Conservation (phyloP, 495 filamentous ascomycete genomes). For the Cladorrhinum samala region DNA sequence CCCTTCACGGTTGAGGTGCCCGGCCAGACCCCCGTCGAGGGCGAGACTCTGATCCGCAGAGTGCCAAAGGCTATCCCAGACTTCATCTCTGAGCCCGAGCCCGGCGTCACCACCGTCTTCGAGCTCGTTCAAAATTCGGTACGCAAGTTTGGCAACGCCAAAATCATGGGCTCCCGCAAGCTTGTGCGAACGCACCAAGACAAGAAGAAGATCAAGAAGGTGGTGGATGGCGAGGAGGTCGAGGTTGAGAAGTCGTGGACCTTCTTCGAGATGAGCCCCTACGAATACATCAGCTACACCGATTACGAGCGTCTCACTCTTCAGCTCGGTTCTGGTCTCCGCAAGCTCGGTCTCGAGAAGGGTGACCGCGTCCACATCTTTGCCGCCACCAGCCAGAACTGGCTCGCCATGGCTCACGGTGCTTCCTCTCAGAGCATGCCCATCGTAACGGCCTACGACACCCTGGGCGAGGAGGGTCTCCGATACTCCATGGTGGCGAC, state of each 20-base stretch:
- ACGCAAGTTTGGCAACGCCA: constrained; percentile 79
- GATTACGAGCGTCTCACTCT: constrained; percentile 77
- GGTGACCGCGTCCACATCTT: constrained; percentile 78
- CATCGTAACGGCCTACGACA: constrained; percentile 72
- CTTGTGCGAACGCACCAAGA: constrained; percentile 83
- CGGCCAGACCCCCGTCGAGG: constrained; percentile 61
- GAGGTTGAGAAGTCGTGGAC: constrained; percentile 95
- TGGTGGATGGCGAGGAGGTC: constrained; percentile 80
- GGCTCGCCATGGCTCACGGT: constrained; percentile 60
- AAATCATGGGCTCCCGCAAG: constrained; percentile 73
- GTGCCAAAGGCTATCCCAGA: constrained; percentile 65
- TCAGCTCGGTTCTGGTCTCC: constrained; percentile 68
- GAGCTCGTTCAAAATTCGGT: constrained; percentile 78
- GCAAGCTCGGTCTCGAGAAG: constrained; percentile 71
- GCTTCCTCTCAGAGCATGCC: constrained; percentile 54
- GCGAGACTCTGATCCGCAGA: constrained; percentile 87
- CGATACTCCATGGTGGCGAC: constrained; percentile 89
- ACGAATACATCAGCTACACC: constrained; percentile 78
- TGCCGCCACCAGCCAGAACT: constrained; percentile 79
- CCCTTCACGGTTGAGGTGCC: constrained; percentile 80
- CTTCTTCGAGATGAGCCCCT: constrained; percentile 87
- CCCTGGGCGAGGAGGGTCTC: constrained; percentile 87
- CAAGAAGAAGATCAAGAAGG: constrained; percentile 95
- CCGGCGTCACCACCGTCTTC: constrained; percentile 74
- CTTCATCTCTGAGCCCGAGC: constrained; percentile 52